Base-by-base conservation (phyloP, 1,284 basidiomycete genomes). In the Pseudozyma flocculosa region DNA sequence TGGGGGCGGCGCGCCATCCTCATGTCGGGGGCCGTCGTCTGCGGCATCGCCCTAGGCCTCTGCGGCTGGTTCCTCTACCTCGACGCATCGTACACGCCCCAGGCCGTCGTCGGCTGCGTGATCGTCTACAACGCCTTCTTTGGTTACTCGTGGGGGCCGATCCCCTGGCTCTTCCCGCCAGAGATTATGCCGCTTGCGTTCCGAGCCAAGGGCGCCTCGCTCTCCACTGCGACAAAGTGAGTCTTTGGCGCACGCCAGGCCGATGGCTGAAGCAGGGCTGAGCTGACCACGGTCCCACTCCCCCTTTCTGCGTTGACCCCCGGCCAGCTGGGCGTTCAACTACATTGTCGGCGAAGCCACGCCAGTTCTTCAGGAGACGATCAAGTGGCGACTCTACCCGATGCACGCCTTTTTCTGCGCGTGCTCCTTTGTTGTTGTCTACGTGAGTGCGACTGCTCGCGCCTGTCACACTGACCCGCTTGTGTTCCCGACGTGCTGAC, bases 391-490 rank as follows among this genome's bases (percentile, higher is more conserved):
- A 46, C 80, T 97, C 47, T 97, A 97, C 80, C 89, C 90, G 0
- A 92, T 98, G 89, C 92, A 95, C 70, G 92, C 89, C 13, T 92
- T 92, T 80, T 94, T 94, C 81, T 93, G 92, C 78, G 84, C 85
- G 15, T 86, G 87, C 74, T 91, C 90, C 67, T 92, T 95, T 73
- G 82, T 92, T 2, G 54, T 71, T 18, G 75, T 77, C 38, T 74
- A 89, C 61, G 26, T 29, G 26, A 29, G 26, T 7, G 5, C 26
- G 26, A n/a, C n/a, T n/a, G n/a, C n/a, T n/a, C n/a, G n/a, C n/a
- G n/a, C n/a, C n/a, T n/a, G n/a, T n/a, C n/a, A n/a, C n/a, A n/a
- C n/a, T n/a, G n/a, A n/a, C n/a, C n/a, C n/a, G n/a, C n/a, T n/a
- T n/a, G n/a, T n/a, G n/a, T n/a, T n/a, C n/a, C n/a, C n/a, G n/a